phyloP scores from a whole-genome alignment of 345 rosid species.

The Corymbia maculata region DNA sequence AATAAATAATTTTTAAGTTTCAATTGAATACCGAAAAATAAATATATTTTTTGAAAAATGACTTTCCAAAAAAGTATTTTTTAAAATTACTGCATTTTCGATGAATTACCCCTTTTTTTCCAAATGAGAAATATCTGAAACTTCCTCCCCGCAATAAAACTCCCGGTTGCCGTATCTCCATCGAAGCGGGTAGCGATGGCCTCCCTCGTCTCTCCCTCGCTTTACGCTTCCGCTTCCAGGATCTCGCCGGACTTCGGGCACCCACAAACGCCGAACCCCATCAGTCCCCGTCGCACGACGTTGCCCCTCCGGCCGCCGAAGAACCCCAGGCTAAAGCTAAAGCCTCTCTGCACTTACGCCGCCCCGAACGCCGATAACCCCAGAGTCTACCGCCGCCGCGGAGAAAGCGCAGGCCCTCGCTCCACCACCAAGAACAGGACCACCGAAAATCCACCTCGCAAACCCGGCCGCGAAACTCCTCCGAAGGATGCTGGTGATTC shows the following conservation, averaged over 20 bases:
- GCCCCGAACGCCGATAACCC: conserved; percentile 5
- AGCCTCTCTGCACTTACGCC: conserved; percentile 13
- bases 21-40: too few species aligned
- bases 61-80: too few species aligned
- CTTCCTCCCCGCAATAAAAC: not conserved
- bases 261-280: not conserved
- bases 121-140: not conserved
- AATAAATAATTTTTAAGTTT: too few species aligned
- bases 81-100: too few species aligned
- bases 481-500: not conserved
- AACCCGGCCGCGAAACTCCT: not conserved
- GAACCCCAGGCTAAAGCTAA: not conserved
- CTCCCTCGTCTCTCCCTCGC: not conserved
- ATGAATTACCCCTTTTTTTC: too few species aligned
- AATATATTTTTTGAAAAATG: too few species aligned
- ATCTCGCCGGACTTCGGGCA: not conserved
- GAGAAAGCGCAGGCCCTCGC: not conserved
- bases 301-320: not conserved
- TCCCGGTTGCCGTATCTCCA: not conserved
- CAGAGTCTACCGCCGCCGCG: conserved; percentile 19
- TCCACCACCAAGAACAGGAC: not conserved
- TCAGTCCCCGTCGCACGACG: not conserved
- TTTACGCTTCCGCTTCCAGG: not conserved
- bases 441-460: not conserved
- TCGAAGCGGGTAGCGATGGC: not conserved